phyloP scores from a whole-genome alignment of 768 basidiomycete species.

The Leccinum incarnatum region DNA sequence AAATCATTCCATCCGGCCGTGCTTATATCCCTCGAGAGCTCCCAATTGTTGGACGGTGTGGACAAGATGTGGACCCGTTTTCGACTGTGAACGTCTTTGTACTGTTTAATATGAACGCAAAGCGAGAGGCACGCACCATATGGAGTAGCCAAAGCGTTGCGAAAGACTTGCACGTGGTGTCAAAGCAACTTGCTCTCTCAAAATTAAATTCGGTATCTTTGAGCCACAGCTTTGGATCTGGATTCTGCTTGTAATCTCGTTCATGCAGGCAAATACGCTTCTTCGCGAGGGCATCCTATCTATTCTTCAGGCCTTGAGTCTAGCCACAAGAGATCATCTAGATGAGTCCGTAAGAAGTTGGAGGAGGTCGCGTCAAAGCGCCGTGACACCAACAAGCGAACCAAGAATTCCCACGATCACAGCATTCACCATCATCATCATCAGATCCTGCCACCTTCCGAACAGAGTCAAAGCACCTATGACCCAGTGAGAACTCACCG shows the following conservation, averaged over 20 bases:
- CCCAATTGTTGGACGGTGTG: conserved; percentile 4
- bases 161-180: neutral
- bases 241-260: too few species aligned
- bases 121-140: neutral
- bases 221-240: neutral
- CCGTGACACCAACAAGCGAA: neutral
- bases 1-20: neutral
- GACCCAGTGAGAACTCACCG: too few species aligned
- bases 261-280: neutral
- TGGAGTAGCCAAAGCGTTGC: neutral
- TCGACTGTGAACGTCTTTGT: conserved; percentile 1
- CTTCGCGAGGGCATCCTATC: neutral
- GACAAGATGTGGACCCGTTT: neutral
- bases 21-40: conserved; percentile 14
- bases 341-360: too few species aligned
- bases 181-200: conserved; percentile 5
- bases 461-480: too few species aligned
- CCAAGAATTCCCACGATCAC: neutral
- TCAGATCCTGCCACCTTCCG: too few species aligned
- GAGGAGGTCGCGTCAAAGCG: neutral
- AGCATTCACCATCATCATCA: too few species aligned
- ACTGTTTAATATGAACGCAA: neutral
- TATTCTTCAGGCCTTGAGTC: neutral
- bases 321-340: neutral
- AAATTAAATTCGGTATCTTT: neutral